These are phyloP conservation scores for Fusarium abutilonis DNA, from an alignment of 2,329 filamentous ascomycete genomes.

Conservation along the genomic window DNA sequence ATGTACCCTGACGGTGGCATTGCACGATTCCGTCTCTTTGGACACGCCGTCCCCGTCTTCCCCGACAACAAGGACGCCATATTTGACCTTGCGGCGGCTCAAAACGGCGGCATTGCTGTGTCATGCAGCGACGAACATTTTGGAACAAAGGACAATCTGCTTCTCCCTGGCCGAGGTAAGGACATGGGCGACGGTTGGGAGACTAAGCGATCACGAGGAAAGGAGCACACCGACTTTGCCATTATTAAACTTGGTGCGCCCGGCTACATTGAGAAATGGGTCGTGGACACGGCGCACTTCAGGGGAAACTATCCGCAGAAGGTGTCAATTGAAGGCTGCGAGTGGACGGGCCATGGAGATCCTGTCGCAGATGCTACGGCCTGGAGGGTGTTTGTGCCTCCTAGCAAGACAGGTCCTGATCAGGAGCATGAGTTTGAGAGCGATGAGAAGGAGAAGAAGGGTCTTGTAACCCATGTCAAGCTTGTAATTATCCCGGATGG, in stretches of 20 bases:
- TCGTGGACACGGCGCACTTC: slow-evolving; percentile 86
- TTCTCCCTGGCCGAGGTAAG: slow-evolving; percentile 80
- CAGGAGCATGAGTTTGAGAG: slow-evolving; percentile 74
- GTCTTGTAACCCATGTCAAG: slow-evolving; percentile 82
- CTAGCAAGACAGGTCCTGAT: slow-evolving; percentile 77
- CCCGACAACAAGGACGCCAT: slow-evolving; percentile 71
- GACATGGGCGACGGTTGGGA: slow-evolving; percentile 94
- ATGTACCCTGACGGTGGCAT: slow-evolving; percentile 91
- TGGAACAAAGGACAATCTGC: slow-evolving; percentile 80
- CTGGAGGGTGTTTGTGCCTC: slow-evolving; percentile 73
- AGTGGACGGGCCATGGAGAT: slow-evolving; percentile 63
- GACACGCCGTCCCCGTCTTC: slow-evolving; percentile 79
- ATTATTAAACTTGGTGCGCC: slow-evolving; percentile 77
- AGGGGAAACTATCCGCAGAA: slow-evolving; percentile 85
- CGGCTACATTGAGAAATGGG: slow-evolving; percentile 70
- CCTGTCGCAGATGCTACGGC: slow-evolving; percentile 65
- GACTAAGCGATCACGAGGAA: slow-evolving; percentile 77
- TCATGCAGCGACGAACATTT: slow-evolving; percentile 87
- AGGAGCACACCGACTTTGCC: slow-evolving; percentile 82
- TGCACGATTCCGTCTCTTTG: slow-evolving; percentile 80
- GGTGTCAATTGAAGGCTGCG: slow-evolving; percentile 72
- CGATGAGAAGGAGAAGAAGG: slow-evolving; percentile 64
- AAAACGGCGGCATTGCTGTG: slow-evolving; percentile 80
- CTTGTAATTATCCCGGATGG: slow-evolving; percentile 93
- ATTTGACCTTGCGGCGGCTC: slow-evolving; percentile 79